phyloP scores from a whole-genome alignment of 208 protist genomes.

The Trypanosoma avium region DNA sequence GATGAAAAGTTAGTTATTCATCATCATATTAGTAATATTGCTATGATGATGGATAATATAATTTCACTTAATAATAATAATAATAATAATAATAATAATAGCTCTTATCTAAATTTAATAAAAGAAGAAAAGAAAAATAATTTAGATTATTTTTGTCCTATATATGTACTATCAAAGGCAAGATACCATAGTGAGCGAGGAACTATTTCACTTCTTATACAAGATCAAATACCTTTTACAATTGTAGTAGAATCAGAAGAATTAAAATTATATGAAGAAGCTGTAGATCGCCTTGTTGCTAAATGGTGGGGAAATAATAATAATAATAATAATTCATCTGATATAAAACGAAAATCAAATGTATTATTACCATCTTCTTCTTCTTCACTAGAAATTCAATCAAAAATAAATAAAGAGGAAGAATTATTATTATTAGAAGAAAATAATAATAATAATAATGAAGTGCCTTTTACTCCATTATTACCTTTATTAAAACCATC shows the following conservation, averaged over 20 bases:
- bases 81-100: too few species aligned
- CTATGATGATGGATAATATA: too few species aligned
- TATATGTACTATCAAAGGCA: slow-evolving; percentile 84
- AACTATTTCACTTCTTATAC: slow-evolving; percentile 61
- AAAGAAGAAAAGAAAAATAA: slow-evolving; percentile 1
- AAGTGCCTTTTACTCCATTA: background rate
- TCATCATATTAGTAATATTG: too few species aligned
- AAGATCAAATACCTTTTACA: slow-evolving; percentile 73
- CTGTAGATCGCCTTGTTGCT: slow-evolving; percentile 63
- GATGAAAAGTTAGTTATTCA: too few species aligned
- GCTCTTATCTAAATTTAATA: background rate
- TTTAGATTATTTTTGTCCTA: slow-evolving; percentile 44
- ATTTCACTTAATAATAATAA: too few species aligned
- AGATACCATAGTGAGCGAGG: slow-evolving; percentile 53
- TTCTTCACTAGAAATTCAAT: background rate
- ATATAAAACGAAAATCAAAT: too few species aligned
- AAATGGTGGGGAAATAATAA: slow-evolving; percentile 38
- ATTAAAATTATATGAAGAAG: slow-evolving; percentile 39
- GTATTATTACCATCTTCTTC: background rate
- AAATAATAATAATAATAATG: background rate
- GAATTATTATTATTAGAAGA: too few species aligned
- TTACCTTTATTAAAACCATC: background rate
- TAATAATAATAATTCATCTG: background rate
- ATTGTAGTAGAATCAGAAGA: slow-evolving; percentile 80
- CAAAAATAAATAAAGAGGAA: background rate